Evolutionary conservation across 2,329 filamentous ascomycete genomes (phyloP), one percentile per base, ranked within the genome.

Genomic region (Epichloe amarillans): DNA sequence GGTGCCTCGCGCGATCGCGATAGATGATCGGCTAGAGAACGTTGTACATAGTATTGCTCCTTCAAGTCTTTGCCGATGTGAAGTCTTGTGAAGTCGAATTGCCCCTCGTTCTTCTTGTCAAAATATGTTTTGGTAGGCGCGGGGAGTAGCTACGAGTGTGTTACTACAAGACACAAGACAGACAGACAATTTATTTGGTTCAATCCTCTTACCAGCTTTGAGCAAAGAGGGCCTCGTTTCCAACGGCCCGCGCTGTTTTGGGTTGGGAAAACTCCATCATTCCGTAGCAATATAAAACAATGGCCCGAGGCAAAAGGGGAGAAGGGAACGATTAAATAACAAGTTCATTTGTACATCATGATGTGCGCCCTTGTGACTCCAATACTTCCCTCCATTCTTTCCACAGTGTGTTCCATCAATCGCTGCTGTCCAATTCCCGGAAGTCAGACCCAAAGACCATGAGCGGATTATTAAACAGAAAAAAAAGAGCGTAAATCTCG

Each of bases 311-410:
- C 36, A 41, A 43, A 43, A 12, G 36, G 42, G 41, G 39, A 53
- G 52, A 50, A 49, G 58, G 54, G 50, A 53, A 53, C 54, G 56
- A 56, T 54, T 53, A 55, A 58, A 52, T 52, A 50, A 56, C 37
- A 26, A 40, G 50, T 37, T 44, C 47, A 54, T 50, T 52, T 54
- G 52, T 57, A 56, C 56, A 56, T 57, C 46, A 60, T 54, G 53
- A 60, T 58, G 56, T 58, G 56, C 59, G 57, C 58, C 58, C 45
- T 53, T 42, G 49, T 50, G 55, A 61, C 57, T 58, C 61, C 59
- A 51, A 33, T 7, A 33, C 5, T 35, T 53, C 54, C 54, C 53
- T 52, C 51, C 45, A 52, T 50, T 61, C 19, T 54, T 58, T 55
- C 52, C 54, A 46, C 53, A 50, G 47, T 52, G 54, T 50, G 19